Percentiles rank a stretch among this genome's conserved stretches.
phyloP scores from a whole-genome alignment of 1,284 basidiomycete species.

The Austroboletus niveus region DNA sequence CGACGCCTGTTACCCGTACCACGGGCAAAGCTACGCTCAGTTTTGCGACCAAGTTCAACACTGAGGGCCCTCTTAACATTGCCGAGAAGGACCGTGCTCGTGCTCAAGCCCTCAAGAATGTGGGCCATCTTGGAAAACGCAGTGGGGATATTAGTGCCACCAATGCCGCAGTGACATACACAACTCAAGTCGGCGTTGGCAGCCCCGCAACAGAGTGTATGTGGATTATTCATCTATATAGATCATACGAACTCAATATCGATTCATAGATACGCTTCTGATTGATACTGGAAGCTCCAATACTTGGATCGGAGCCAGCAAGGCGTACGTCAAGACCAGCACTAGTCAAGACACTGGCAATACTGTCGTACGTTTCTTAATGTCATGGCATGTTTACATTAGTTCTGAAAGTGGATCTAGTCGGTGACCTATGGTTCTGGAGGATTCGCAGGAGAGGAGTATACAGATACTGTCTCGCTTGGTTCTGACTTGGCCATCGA shows the following conservation, averaged over 20 bases:
- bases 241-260: background rate
- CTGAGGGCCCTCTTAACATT: too few relatives aligned
- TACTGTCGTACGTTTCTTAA: constrained; percentile 40
- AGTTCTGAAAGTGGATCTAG: background rate
- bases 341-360: constrained; percentile 43
- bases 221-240: constrained; percentile 4
- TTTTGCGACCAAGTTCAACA: too few relatives aligned
- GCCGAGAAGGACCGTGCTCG: too few relatives aligned
- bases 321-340: constrained; percentile 45
- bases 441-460: constrained; percentile 20
- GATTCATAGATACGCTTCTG: constrained; percentile 24
- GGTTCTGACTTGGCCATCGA: constrained; percentile 38
- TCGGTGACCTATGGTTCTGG: constrained; percentile 33
- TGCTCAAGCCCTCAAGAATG: too few relatives aligned
- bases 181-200: constrained; percentile 55
- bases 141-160: too few relatives aligned
- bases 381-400: constrained; percentile 1
- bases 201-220: constrained; percentile 57
- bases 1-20: too few relatives aligned
- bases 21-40: too few relatives aligned
- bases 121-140: too few relatives aligned
- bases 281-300: constrained; percentile 44
- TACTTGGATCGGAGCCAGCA: constrained; percentile 63
- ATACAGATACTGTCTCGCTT: background rate
- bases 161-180: constrained; percentile 33